phyloP scores from a whole-genome alignment of 1,284 basidiomycete species.

The Peniophora sp. region DNA sequence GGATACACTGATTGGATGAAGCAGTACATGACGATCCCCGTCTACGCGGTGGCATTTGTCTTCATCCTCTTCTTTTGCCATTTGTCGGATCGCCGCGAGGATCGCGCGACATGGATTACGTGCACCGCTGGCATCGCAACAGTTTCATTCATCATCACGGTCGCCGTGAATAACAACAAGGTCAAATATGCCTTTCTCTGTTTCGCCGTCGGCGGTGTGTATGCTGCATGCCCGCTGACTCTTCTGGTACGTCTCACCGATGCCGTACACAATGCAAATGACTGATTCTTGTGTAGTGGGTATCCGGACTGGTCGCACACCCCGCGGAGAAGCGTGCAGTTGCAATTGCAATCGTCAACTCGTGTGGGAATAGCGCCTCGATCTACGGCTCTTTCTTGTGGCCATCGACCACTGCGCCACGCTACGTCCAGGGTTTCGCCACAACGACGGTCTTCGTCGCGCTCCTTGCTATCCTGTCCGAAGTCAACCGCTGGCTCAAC shows the following conservation, averaged over 20 bases:
- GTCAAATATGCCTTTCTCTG: constrained; percentile 37
- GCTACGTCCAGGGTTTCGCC: constrained; percentile 32
- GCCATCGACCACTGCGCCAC: constrained; percentile 27
- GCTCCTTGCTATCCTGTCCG: constrained; percentile 14
- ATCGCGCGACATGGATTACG: constrained; percentile 28
- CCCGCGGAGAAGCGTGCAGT: constrained; percentile 3
- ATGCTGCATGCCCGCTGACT: constrained; percentile 30
- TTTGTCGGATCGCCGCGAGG: constrained; percentile 23
- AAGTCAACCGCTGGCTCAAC: constrained; percentile 9
- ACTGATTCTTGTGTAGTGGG: constrained; percentile 8
- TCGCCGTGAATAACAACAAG: constrained; percentile 22
- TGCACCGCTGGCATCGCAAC: constrained; percentile 19
- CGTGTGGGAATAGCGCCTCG: constrained; percentile 23
- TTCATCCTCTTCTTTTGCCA: constrained; percentile 25
- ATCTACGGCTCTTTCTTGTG: constrained; percentile 39
- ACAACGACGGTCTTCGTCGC: constrained; percentile 20
- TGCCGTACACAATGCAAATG: constrained; percentile 15
- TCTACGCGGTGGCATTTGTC: constrained; percentile 28
- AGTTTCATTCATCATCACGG: constrained; percentile 30
- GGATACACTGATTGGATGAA: constrained; percentile 27
- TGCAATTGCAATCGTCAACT: constrained; percentile 2
- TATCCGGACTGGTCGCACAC: constrained; percentile 15
- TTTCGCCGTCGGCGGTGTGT: constrained; percentile 33
- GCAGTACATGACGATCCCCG: constrained; percentile 38
- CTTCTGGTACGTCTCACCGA: constrained; percentile 29